Evolutionary conservation across 108 stramenopile species (phyloP).

Genomic region (Aurantiochytrium sp.): DNA sequence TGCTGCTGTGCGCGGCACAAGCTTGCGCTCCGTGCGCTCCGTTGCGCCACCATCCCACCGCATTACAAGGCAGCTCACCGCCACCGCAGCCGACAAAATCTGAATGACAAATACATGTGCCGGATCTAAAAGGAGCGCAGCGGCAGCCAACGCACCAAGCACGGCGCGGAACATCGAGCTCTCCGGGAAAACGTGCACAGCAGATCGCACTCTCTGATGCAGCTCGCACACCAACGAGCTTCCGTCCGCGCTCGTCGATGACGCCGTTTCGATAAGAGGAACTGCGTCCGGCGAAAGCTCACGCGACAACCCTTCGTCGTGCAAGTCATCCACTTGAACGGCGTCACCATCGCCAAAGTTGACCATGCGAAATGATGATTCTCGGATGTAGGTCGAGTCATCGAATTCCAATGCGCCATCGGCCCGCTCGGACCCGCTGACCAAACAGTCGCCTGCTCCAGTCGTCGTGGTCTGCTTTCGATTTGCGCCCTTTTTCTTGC

Average conservation of each 20-base stretch:
- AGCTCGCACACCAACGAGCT: not conserved
- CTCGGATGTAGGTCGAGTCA: not conserved
- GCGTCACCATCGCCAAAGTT: not conserved
- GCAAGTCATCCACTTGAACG: not conserved
- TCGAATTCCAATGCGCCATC: not conserved
- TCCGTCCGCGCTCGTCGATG: not conserved
- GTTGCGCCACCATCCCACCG: too few species aligned
- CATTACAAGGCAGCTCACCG: not conserved
- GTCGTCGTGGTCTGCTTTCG: too few species aligned
- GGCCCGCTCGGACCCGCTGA: not conserved
- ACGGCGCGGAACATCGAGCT: not conserved
- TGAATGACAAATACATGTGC: not conserved
- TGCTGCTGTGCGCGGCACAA: too few species aligned
- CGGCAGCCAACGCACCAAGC: not conserved
- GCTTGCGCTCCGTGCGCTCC: too few species aligned
- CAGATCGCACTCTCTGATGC: not conserved
- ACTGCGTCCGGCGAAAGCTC: not conserved
- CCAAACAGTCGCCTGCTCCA: not conserved
- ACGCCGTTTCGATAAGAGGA: not conserved
- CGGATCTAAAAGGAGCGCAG: not conserved
- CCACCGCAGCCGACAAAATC: not conserved
- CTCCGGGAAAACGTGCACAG: not conserved
- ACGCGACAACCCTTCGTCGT: not conserved
- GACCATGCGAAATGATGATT: not conserved
- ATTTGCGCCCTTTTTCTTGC: not conserved